Base-by-base conservation (phyloP, 768 basidiomycete genomes). In the Leccinellum luteum region DNA sequence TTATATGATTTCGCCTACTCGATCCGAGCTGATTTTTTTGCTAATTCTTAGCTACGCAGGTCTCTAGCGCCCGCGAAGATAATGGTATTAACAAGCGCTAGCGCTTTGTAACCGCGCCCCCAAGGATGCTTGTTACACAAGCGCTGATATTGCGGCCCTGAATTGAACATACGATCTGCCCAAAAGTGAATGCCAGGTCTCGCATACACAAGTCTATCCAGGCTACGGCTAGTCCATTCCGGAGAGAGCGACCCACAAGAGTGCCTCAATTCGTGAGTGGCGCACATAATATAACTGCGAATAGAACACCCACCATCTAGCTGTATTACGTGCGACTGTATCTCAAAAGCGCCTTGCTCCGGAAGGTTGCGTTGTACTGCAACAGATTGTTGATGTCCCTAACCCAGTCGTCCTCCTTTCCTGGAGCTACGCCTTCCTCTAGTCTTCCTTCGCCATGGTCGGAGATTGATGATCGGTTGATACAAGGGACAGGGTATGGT, bases 341-440 rank as follows among this genome's bases (percentile, higher is more conserved):
- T 63, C 87, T 75, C 60, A 91, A 72, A 58, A 92, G 75, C n/a
- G 89, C 90, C 73, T 93, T 93, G 76, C 90, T 92, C 69, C 91
- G 78, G 73, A 97, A 97, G 0, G 94, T 93, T 28, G 92, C 92
- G 63, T 97, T 97, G 75, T 96, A 97, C 73, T 95, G 93, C 55
- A 97, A 75, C 57, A 97, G 74, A 63, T 93, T 94, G 72, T 96
- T 96, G 73, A 97, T 97, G 68, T 97, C 94, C 55, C 91, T 81
- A n/a, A 95, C 93, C 94, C 94, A 97, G 65, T 94, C 93, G 67
- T 93, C 91, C 64, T 92, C 90, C 66, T 89, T 90, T 12, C 90
- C 88, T 27, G 85, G 89, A 9, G 82, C 82, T 25, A 84, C 89
- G 27, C 89, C 89, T 72, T 89, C 87, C 50, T 75, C 78, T 45